Conservation (phyloP, 2,329 filamentous ascomycete species). For the Mycosphaerella arachidis region DNA sequence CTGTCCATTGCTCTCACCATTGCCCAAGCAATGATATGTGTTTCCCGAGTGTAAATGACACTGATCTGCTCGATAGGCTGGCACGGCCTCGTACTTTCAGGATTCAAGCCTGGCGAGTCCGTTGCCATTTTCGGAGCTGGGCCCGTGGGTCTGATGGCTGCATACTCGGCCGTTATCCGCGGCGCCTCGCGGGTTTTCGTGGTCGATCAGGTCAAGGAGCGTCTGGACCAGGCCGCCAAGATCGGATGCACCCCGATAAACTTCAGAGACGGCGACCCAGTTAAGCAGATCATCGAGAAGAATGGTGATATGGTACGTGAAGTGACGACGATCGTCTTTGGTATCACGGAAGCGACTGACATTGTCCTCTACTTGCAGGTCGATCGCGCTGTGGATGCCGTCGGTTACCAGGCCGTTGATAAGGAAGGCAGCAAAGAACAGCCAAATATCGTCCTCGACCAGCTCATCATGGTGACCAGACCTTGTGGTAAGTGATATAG, state of each 20-base stretch:
- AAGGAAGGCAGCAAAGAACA: conserved; percentile 55
- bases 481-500: conserved; percentile 41
- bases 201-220: conserved; percentile 59
- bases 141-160: conserved; percentile 62
- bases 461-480: conserved; percentile 59
- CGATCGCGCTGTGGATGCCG: conserved; percentile 60
- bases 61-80: conserved; percentile 21
- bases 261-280: conserved; percentile 56
- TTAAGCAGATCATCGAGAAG: conserved; percentile 56
- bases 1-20: too few relatives aligned
- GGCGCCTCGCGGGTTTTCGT: conserved; percentile 60
- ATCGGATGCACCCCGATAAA: conserved; percentile 60
- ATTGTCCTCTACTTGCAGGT: conserved; percentile 26
- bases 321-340: neutral
- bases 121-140: conserved; percentile 58
- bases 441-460: conserved; percentile 60
- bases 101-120: conserved; percentile 58
- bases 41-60: neutral
- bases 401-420: conserved; percentile 61
- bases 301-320: conserved; percentile 52
- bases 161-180: conserved; percentile 57
- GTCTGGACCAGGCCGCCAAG: conserved; percentile 49
- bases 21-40: neutral
- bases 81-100: conserved; percentile 55
- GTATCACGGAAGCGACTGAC: neutral